These are phyloP conservation scores for Mycena rebaudengoi DNA, from an alignment of 768 basidiomycete genomes.

Conservation along the genomic window DNA sequence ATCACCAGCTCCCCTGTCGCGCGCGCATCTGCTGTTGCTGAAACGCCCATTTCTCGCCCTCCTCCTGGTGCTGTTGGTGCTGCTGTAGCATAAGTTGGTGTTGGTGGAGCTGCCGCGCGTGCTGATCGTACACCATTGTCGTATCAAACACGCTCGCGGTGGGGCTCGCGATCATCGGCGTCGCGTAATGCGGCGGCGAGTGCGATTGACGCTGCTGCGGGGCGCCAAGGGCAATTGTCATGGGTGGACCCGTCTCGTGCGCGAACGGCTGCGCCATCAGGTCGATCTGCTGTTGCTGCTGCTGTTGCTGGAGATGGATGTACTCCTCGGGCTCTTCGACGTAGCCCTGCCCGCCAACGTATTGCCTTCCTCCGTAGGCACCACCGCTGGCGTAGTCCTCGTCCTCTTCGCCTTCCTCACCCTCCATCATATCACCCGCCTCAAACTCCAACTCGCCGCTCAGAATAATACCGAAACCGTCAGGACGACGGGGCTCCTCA, in stretches of 20 bases:
- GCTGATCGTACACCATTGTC: slow-evolving; percentile 23
- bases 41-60: slow-evolving; percentile 28
- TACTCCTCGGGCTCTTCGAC: slow-evolving; percentile 21
- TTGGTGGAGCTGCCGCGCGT: slow-evolving; percentile 26
- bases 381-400: slow-evolving; percentile 32
- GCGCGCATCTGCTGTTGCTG: slow-evolving; percentile 27
- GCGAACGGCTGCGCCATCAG: slow-evolving; percentile 14
- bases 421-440: slow-evolving; percentile 47
- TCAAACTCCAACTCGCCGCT: slow-evolving; percentile 77
- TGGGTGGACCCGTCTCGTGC: slow-evolving; percentile 10
- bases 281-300: slow-evolving; percentile 11
- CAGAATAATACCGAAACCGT: slow-evolving; percentile 77
- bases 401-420: slow-evolving; percentile 67
- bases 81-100: slow-evolving; percentile 26
- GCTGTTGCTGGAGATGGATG: slow-evolving; percentile 20
- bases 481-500: slow-evolving; percentile 77
- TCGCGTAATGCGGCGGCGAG: slow-evolving; percentile 25
- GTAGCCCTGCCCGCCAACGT: background rate
- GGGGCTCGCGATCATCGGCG: slow-evolving; percentile 26
- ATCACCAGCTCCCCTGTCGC: slow-evolving; percentile 25
- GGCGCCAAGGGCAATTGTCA: slow-evolving; percentile 21
- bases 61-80: slow-evolving; percentile 24
- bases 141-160: slow-evolving; percentile 8
- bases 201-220: slow-evolving; percentile 13
- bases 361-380: background rate